Evolutionary conservation across 768 basidiomycete species (phyloP).

Genomic region (Suillus discolor): DNA sequence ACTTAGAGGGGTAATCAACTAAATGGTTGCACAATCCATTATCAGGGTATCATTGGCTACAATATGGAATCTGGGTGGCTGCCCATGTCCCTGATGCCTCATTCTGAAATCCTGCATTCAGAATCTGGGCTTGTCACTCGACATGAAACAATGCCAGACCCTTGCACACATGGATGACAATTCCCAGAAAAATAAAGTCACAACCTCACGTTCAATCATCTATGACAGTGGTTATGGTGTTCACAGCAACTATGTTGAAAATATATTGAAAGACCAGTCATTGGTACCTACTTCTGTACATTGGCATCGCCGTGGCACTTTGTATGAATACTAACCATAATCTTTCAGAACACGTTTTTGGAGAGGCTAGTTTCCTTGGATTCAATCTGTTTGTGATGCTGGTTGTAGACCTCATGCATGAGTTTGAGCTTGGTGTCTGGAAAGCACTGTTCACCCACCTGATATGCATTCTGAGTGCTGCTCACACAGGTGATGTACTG

Average conservation of each 20-base stretch:
- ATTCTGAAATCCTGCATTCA: conserved; percentile 17
- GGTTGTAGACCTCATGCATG: conserved; percentile 33
- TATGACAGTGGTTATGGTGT: conserved; percentile 17
- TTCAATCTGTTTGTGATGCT: conserved; percentile 28
- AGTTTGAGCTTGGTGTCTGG: conserved; percentile 34
- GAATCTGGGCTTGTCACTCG: conserved; percentile 9
- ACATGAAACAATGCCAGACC: conserved; percentile 8
- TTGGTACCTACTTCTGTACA: conserved; percentile 19
- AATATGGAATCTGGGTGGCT: conserved; percentile 23
- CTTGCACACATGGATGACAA: conserved; percentile 13
- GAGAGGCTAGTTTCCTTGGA: conserved; percentile 11
- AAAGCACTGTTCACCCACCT: conserved; percentile 31
- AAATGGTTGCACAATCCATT: neutral
- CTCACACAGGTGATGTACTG: neutral
- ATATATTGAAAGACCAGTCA: conserved; percentile 16
- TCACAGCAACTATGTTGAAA: conserved; percentile 13
- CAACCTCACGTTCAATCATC: conserved; percentile 11
- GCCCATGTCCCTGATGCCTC: conserved; percentile 32
- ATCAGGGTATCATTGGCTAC: conserved; percentile 24
- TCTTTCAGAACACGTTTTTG: conserved; percentile 32
- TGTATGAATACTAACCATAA: neutral
- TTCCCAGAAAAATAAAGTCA: neutral
- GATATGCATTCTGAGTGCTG: conserved; percentile 23
- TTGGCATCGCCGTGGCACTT: too few relatives aligned
- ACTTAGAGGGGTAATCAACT: neutral